A percentile compares a stretch with the other conserved stretches of the same genome.
Evolutionary conservation across 2,329 filamentous ascomycete genomes (phyloP).

Genomic region (Colletotrichum sojae): DNA sequence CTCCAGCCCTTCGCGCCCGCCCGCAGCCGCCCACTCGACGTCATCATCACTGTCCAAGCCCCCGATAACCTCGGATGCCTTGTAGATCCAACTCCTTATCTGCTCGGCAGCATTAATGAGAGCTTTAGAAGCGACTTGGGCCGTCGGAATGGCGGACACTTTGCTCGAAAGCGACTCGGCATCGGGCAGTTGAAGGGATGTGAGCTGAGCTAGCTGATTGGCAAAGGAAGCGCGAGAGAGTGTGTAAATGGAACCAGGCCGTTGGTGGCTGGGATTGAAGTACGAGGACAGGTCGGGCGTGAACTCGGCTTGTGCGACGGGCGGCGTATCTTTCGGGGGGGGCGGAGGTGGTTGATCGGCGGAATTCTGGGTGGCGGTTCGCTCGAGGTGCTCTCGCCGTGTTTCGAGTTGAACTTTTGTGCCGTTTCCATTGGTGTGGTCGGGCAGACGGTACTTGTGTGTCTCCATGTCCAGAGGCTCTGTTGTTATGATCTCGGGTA

Average conservation of each 20-base stretch:
- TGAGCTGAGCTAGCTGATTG: slow-evolving; percentile 92
- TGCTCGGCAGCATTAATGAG: slow-evolving; percentile 91
- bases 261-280: slow-evolving; percentile 76
- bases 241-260: slow-evolving; percentile 92
- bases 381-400: slow-evolving; percentile 70
- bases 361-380: slow-evolving; percentile 58
- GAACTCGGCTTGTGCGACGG: slow-evolving; percentile 56
- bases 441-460: slow-evolving; percentile 81
- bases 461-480: slow-evolving; percentile 76
- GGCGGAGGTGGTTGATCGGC: slow-evolving; percentile 55
- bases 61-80: slow-evolving; percentile 89
- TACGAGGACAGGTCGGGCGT: slow-evolving; percentile 70
- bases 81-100: slow-evolving; percentile 93
- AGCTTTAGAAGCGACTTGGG: slow-evolving; percentile 85
- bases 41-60: slow-evolving; percentile 96
- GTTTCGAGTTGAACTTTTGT: slow-evolving; percentile 73
- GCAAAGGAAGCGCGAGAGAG: slow-evolving; percentile 93
- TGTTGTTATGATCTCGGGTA: slow-evolving; percentile 67
- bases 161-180: slow-evolving; percentile 86
- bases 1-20: slow-evolving; percentile 84
- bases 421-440: slow-evolving; percentile 78
- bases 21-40: slow-evolving; percentile 95
- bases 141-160: slow-evolving; percentile 87
- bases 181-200: slow-evolving; percentile 89
- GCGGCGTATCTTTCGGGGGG: slow-evolving; percentile 66